A percentile compares a stretch with the other conserved stretches of the same genome.
Evolutionary conservation across 78 protist genomes (phyloP).

Genomic region (Dictyostelium intermedium): DNA sequence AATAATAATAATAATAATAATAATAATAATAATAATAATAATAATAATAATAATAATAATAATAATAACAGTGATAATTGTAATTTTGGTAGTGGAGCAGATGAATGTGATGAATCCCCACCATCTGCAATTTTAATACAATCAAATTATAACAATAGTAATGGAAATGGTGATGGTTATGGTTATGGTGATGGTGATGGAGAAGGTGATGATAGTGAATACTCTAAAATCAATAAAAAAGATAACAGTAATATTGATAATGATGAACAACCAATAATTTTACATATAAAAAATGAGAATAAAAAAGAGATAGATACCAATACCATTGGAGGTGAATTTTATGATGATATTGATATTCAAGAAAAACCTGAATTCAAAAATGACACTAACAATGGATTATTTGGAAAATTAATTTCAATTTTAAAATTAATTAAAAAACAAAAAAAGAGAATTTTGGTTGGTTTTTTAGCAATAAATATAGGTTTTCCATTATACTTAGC

Average conservation of each 20-base stretch:
- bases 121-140: not conserved
- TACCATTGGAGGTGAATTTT: not conserved
- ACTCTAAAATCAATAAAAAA: not conserved
- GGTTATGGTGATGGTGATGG: not conserved
- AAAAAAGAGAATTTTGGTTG: not conserved
- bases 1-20: too few relatives aligned
- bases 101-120: not conserved
- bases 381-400: not conserved
- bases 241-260: not conserved
- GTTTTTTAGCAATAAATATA: slow-evolving; percentile 17
- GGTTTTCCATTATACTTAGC: slow-evolving; percentile 47
- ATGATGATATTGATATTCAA: not conserved
- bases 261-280: not conserved
- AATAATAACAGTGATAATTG: too few relatives aligned
- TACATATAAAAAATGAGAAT: not conserved
- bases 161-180: too few relatives aligned
- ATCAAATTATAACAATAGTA: too few relatives aligned
- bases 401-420: not conserved
- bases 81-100: not conserved
- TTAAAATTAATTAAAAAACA: not conserved
- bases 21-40: not conserved
- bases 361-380: not conserved
- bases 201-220: not conserved
- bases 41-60: too few relatives aligned
- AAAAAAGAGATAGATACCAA: not conserved